Percentiles rank a stretch among this genome's conserved stretches.
Conservation (phyloP, 768 basidiomycete species). For the Calocera viscosa region DNA sequence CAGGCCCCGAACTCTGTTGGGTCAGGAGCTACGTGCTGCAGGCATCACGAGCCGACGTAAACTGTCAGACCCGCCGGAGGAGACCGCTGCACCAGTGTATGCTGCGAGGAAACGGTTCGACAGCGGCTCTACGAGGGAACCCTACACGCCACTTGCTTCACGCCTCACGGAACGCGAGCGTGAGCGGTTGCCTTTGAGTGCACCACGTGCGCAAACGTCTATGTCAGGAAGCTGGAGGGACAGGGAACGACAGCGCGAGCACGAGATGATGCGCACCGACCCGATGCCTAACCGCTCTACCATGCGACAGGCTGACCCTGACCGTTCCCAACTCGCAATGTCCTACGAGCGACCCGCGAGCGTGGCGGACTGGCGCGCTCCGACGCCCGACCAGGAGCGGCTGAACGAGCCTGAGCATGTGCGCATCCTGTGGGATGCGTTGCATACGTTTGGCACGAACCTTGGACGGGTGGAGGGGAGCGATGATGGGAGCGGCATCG, state of each 20-base stretch:
- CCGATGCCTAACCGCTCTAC: not conserved
- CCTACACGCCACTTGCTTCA: not conserved
- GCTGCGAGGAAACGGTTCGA: not conserved
- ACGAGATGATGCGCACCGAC: not conserved
- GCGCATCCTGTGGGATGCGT: constrained; percentile 2
- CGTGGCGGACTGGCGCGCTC: constrained; percentile 2
- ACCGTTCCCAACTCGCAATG: not conserved
- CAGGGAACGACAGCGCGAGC: not conserved
- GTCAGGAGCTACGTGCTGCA: not conserved
- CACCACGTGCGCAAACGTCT: not conserved
- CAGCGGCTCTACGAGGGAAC: not conserved
- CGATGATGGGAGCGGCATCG: not conserved
- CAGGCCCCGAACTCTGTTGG: not conserved
- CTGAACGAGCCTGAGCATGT: not conserved
- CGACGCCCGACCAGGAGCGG: not conserved
- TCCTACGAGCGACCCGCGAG: not conserved
- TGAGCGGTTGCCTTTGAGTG: not conserved
- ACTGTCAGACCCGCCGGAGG: not conserved
- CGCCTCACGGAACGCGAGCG: not conserved
- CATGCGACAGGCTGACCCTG: not conserved
- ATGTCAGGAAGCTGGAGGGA: not conserved
- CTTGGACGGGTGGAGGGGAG: not conserved
- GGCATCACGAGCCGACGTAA: not conserved
- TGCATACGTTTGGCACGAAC: constrained; percentile 3
- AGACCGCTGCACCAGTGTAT: not conserved